These are phyloP conservation scores for Lachnellula cervina DNA, from an alignment of 2,329 filamentous ascomycete genomes.

Conservation along the genomic window DNA sequence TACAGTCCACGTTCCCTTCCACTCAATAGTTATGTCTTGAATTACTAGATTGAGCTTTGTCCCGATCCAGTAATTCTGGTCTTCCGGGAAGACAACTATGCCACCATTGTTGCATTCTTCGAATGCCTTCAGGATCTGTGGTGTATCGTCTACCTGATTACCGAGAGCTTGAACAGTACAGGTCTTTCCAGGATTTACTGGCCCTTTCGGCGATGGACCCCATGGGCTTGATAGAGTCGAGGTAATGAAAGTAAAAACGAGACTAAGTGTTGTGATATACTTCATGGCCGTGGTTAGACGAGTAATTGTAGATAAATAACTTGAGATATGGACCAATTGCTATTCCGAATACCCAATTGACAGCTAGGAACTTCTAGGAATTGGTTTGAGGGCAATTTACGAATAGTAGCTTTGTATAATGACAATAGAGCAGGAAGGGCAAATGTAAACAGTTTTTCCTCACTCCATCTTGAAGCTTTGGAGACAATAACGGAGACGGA, in stretches of 20 bases:
- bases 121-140: slow-evolving; percentile 48
- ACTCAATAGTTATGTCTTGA: slow-evolving; percentile 46
- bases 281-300: not conserved
- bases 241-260: not conserved
- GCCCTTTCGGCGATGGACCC: slow-evolving; percentile 2
- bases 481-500: not conserved
- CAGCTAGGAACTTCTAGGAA: too few relatives aligned
- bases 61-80: slow-evolving; percentile 46
- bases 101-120: slow-evolving; percentile 43
- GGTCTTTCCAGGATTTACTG: slow-evolving; percentile 7
- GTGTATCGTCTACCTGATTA: slow-evolving; percentile 43
- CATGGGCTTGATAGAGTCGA: not conserved
- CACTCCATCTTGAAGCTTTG: not conserved
- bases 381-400: too few relatives aligned
- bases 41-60: slow-evolving; percentile 45
- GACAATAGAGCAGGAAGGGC: not conserved
- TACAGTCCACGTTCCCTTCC: slow-evolving; percentile 48
- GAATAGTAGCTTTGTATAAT: not conserved
- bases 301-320: too few relatives aligned
- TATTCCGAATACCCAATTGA: too few relatives aligned
- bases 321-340: too few relatives aligned
- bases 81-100: slow-evolving; percentile 46
- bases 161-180: slow-evolving; percentile 39
- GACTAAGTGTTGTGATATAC: not conserved
- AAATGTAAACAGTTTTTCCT: not conserved